Conservation (phyloP, 2,329 filamentous ascomycete genomes). For the Paramyrothecium roridum region DNA sequence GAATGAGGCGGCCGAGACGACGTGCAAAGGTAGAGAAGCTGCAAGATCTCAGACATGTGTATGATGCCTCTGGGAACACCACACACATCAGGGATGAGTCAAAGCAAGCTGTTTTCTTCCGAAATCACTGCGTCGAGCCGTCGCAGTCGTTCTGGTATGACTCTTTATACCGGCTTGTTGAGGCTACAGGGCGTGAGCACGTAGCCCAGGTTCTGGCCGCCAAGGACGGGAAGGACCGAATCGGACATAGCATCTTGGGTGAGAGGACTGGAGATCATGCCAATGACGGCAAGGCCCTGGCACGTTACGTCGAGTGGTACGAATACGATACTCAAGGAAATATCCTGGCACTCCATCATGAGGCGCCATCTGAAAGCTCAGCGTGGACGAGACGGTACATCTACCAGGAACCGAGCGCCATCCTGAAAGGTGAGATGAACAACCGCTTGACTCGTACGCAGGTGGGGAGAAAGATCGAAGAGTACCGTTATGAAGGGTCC, state of each 20-base stretch:
- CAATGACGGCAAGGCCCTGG: constrained; percentile 6
- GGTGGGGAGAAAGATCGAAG: too few species aligned
- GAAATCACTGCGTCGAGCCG: constrained; percentile 11
- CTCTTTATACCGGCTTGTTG: constrained; percentile 4
- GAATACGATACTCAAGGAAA: constrained; percentile 2
- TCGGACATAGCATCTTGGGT: not conserved
- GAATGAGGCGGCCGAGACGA: too few species aligned
- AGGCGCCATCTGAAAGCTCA: not conserved
- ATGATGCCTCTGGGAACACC: constrained; percentile 13
- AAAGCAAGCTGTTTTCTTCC: constrained; percentile 17
- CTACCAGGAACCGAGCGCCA: too few species aligned
- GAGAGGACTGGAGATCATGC: constrained; percentile 1
- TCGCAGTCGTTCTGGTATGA: constrained; percentile 5
- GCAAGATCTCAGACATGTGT: constrained; percentile 15
- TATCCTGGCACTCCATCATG: not conserved
- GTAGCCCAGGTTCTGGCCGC: constrained; percentile 5
- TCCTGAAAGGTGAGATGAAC: too few species aligned
- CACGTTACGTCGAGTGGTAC: constrained; percentile 5
- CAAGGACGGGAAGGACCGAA: not conserved
- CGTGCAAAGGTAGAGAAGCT: not conserved
- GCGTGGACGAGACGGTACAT: too few species aligned
- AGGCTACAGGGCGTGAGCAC: constrained; percentile 7
- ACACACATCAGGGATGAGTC: constrained; percentile 13
- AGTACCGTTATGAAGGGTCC: too few species aligned
- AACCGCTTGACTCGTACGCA: too few species aligned